Conservation (phyloP, 225 moss, liverwort and hornwort species). For the Antitrichia curtipendula region DNA sequence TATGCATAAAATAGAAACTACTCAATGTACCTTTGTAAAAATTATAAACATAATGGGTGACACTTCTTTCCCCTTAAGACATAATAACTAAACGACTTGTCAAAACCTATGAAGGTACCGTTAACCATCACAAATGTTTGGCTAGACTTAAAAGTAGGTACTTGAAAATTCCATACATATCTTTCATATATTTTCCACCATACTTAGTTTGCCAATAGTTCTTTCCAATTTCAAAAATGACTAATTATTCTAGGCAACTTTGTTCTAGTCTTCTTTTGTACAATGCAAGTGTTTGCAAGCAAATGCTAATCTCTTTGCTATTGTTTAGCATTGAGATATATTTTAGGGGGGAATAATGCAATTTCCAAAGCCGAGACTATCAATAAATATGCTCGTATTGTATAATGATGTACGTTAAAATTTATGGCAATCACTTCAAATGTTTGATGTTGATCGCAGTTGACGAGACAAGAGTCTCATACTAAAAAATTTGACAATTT, state of each 20-base stretch:
- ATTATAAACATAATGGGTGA: background rate
- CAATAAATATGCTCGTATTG: too few relatives aligned
- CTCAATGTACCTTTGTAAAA: accelerated
- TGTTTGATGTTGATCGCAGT: background rate
- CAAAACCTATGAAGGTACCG: background rate
- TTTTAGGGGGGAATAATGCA: too few relatives aligned
- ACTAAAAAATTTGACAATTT: too few relatives aligned
- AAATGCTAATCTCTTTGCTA: background rate
- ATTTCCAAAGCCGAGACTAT: too few relatives aligned
- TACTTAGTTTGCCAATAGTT: background rate
- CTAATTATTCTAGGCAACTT: background rate
- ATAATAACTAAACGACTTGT: too few relatives aligned
- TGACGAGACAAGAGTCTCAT: too few relatives aligned
- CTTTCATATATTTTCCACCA: background rate
- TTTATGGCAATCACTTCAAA: background rate
- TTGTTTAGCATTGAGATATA: too few relatives aligned
- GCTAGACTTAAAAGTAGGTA: background rate
- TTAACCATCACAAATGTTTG: background rate
- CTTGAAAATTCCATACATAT: background rate
- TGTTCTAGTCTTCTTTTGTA: background rate
- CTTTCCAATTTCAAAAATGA: background rate
- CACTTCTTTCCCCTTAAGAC: background rate
- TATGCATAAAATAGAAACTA: background rate
- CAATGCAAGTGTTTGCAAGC: background rate
- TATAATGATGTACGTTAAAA: background rate